phyloP scores from a whole-genome alignment of 75 land plant genomes.

The Sequoiadendron giganteum region DNA sequence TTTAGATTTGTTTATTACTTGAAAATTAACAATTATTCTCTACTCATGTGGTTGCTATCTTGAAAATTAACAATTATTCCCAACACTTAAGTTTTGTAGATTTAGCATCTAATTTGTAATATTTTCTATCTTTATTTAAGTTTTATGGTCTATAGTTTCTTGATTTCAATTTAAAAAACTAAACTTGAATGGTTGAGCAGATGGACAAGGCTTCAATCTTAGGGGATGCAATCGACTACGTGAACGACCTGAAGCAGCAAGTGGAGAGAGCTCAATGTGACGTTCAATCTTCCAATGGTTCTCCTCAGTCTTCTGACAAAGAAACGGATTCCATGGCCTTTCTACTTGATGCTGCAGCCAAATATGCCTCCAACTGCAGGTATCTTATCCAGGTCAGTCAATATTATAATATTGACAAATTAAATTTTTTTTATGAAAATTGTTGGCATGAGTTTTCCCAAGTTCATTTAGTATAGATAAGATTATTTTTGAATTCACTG shows the following conservation, averaged over 20 bases:
- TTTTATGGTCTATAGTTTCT: slow-evolving; percentile 1
- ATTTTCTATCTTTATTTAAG: neutral
- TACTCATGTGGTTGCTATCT: no score
- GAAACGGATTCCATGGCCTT: neutral
- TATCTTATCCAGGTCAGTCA: neutral
- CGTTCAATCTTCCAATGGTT: neutral
- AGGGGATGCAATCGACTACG: slow-evolving; percentile 76
- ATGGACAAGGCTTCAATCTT: slow-evolving; percentile 94
- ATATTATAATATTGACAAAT: neutral
- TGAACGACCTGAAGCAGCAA: slow-evolving; percentile 57
- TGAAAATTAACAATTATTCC: no score
- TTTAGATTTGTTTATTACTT: no score
- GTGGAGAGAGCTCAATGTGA: slow-evolving; percentile 23
- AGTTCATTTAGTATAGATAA: no score
- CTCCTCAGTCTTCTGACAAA: neutral
- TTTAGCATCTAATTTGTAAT: no score
- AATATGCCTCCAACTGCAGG: neutral
- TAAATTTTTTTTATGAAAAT: no score
- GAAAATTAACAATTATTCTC: no score
- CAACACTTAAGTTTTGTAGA: no score
- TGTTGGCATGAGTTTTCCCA: no score
- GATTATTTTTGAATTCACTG: no score
- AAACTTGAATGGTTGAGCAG: slow-evolving; percentile 25
- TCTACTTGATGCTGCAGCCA: neutral
- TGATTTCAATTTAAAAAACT: no score